Conservation (phyloP, 2,329 filamentous ascomycete genomes). For the Colletotrichum eleusines region DNA sequence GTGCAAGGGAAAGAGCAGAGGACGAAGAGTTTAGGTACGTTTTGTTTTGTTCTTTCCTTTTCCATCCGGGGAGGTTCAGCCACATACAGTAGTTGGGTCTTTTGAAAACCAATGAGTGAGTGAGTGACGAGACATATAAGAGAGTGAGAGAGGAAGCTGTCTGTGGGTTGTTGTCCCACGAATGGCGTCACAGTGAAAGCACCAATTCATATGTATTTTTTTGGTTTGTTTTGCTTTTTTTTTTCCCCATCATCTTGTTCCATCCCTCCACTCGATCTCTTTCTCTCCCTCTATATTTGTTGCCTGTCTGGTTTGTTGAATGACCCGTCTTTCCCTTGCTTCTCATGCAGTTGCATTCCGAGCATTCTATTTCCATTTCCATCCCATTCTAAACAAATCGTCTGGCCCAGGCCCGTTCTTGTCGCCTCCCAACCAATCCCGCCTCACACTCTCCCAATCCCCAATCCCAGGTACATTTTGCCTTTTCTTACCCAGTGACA, state of each 20-base stretch:
- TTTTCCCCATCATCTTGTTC: neutral
- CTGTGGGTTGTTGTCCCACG: conserved; percentile 5
- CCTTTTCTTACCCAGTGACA: conserved; percentile 12
- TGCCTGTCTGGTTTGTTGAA: neutral
- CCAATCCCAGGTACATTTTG: neutral
- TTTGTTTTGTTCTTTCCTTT: neutral
- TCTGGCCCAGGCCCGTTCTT: neutral
- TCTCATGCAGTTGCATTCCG: conserved; percentile 4
- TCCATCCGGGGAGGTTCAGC: neutral
- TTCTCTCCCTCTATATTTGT: neutral
- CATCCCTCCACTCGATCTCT: too few species aligned
- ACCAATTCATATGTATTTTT: neutral
- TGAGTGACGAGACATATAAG: neutral
- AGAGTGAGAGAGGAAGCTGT: neutral
- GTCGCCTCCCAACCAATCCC: neutral
- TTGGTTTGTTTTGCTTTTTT: neutral
- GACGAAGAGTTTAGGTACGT: neutral
- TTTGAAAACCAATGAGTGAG: neutral
- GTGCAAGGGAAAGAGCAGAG: neutral
- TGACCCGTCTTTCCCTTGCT: neutral
- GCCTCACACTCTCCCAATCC: neutral
- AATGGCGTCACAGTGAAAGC: conserved; percentile 21
- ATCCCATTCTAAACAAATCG: neutral
- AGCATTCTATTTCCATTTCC: conserved; percentile 2
- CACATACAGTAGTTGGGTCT: too few species aligned